Evolutionary conservation across 2,329 filamentous ascomycete species (phyloP).

Genomic region (Venturiaceae sp.): DNA sequence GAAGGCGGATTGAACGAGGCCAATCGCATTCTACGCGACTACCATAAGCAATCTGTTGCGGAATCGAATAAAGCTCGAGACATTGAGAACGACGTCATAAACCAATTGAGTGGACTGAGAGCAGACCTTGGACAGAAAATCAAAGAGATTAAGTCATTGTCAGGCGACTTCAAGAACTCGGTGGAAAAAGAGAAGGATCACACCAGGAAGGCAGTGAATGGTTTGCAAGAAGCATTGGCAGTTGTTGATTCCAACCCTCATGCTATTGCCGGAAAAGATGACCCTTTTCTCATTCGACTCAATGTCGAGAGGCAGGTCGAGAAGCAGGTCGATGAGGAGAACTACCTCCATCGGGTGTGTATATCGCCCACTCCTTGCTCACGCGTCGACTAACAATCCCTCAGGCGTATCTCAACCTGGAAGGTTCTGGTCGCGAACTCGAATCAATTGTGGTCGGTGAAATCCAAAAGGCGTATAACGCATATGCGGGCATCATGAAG

Average conservation of each 20-base stretch:
- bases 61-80: conserved; percentile 85
- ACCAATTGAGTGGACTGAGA: conserved; percentile 73
- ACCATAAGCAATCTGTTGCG: conserved; percentile 68
- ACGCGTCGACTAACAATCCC: conserved; percentile 13
- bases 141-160: conserved; percentile 92
- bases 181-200: conserved; percentile 90
- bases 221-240: conserved; percentile 72
- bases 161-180: conserved; percentile 92
- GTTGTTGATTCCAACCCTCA: conserved; percentile 70
- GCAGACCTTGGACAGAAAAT: conserved; percentile 92
- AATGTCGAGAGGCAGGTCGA: conserved; percentile 85
- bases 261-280: conserved; percentile 71
- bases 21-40: conserved; percentile 66
- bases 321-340: conserved; percentile 90
- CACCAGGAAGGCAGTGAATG: conserved; percentile 68
- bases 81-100: conserved; percentile 84
- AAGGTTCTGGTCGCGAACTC: conserved; percentile 86
- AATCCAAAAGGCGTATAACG: conserved; percentile 96
- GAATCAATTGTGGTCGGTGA: conserved; percentile 95
- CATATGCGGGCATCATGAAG: conserved; percentile 83
- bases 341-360: conserved; percentile 82
- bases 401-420: conserved; percentile 87
- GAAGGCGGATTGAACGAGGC: conserved; percentile 85
- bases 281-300: conserved; percentile 81
- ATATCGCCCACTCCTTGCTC: conserved; percentile 7